Base-by-base conservation (phyloP, 2,329 filamentous ascomycete species). In the Didymella exigua region DNA sequence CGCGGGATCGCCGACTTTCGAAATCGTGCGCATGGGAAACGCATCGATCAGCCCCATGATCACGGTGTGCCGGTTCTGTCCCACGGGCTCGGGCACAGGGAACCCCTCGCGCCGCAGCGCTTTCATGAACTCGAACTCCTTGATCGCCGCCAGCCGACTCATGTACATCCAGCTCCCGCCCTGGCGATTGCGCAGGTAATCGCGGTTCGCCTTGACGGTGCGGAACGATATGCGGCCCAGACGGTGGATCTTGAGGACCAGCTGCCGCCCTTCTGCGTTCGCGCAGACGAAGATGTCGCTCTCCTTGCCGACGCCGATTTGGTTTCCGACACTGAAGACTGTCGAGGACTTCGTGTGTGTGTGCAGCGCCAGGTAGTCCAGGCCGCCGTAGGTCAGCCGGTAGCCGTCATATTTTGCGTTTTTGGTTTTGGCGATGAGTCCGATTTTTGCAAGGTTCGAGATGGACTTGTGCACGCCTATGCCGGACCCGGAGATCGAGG, bases 371-470 rank as follows among this genome's bases (percentile, higher is more conserved):
- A 99, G 87, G 76, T 99, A 99, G 79, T 99, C 95, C 42, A 98
- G 86, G 2, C 95, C 95, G 67, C 95, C 95, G 74, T 99, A 99
- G 6, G 93, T 96, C 49, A 99, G 84, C 48, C 96, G 88, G 78
- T 99, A 99, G 58, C 95, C 95, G 70, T 99, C 95, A 78, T 99
- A 99, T 76, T 91, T 93, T 60, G 93, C 91, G 75, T 98, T 96
- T 77, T 96, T 96, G 65, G 96, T 87, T 65, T 90, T 90, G 38
- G 90, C 92, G 68, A 99, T 96, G 67, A 99, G 83, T 56, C 91
- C 91, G 43, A 89, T 87, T 77, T 99, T 99, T 60, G 95, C 95
- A 47, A 99, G 86, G 48, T 86, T 88, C 21, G 93, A 96, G 65
- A 99, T 98, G 71, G 87, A 89, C 68, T 84, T 90, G 76, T 95